A percentile compares a stretch with the other conserved stretches of the same genome.
These are phyloP conservation scores for Escovopsis sp. DNA, from an alignment of 2,329 filamentous ascomycete species.

Conservation along the genomic window DNA sequence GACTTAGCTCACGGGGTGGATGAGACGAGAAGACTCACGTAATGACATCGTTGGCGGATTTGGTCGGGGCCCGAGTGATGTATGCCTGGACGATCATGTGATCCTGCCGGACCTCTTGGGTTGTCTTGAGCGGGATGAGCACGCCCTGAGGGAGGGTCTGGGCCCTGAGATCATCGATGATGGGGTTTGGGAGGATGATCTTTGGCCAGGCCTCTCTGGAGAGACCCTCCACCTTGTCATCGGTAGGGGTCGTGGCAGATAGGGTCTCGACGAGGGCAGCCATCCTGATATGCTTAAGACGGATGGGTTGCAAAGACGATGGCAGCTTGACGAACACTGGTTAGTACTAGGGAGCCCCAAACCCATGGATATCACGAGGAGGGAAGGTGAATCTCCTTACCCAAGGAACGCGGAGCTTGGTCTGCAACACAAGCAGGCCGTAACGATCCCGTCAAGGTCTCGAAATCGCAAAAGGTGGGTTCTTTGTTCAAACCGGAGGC, in stretches of 20 bases:
- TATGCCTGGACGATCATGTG: slow-evolving; percentile 48
- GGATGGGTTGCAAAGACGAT: too few relatives aligned
- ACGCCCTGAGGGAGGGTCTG: slow-evolving; percentile 29
- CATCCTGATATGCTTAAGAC: background rate
- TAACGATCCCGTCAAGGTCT: too few relatives aligned
- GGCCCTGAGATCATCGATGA: slow-evolving; percentile 22
- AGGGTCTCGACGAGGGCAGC: background rate
- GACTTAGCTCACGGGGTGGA: too few relatives aligned
- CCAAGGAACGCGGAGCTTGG: too few relatives aligned
- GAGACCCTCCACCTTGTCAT: slow-evolving; percentile 1
- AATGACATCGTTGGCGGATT: slow-evolving; percentile 56
- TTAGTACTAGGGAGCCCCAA: too few relatives aligned
- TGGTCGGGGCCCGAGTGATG: slow-evolving; percentile 57
- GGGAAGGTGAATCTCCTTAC: too few relatives aligned
- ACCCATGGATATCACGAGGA: too few relatives aligned
- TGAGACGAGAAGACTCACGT: slow-evolving; percentile 24
- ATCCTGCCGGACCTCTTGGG: slow-evolving; percentile 45
- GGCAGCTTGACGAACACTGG: too few relatives aligned
- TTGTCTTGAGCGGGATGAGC: slow-evolving; percentile 49
- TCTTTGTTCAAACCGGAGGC: too few relatives aligned
- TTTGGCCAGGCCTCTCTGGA: slow-evolving; percentile 2
- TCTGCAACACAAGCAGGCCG: too few relatives aligned
- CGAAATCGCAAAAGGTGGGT: too few relatives aligned
- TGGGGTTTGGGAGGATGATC: slow-evolving; percentile 18
- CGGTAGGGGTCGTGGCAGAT: background rate